Evolutionary conservation across 2,329 filamentous ascomycete genomes (phyloP).

Genomic region (Lanzia echinophila): DNA sequence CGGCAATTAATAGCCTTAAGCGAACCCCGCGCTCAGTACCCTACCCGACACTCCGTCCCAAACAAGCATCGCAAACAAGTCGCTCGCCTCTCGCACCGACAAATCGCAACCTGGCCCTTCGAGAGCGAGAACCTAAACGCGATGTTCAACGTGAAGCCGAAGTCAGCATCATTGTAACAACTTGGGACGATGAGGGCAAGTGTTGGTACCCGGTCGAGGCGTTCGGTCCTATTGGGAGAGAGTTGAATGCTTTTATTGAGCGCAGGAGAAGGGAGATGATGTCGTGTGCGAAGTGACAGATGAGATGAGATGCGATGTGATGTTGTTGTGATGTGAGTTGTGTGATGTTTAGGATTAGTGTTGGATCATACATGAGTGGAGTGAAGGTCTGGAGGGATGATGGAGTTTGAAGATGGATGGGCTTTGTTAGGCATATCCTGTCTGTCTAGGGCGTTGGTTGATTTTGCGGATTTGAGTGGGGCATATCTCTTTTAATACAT

Average conservation of each 20-base stretch:
- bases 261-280: slow-evolving; percentile 2
- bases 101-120: background rate
- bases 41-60: slow-evolving; percentile 2
- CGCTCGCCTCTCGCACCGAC: slow-evolving; percentile 3
- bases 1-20: slow-evolving; percentile 7
- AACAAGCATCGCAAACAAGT: background rate
- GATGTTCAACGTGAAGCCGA: slow-evolving; percentile 8
- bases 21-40: slow-evolving; percentile 1
- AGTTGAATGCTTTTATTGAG: slow-evolving; percentile 11
- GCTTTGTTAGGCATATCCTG: background rate
- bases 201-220: slow-evolving; percentile 12
- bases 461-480: background rate
- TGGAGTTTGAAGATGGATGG: background rate
- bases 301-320: too few species aligned
- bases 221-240: slow-evolving; percentile 8
- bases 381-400: background rate
- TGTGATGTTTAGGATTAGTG: too few species aligned
- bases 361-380: background rate
- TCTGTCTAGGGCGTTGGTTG: background rate
- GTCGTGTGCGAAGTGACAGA: background rate
- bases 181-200: slow-evolving; percentile 11
- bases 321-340: too few species aligned
- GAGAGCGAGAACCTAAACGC: background rate
- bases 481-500: background rate
- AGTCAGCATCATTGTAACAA: slow-evolving; percentile 13